Evolutionary conservation across 2,329 filamentous ascomycete species (phyloP).

Genomic region (Furcasterigmium sp.): DNA sequence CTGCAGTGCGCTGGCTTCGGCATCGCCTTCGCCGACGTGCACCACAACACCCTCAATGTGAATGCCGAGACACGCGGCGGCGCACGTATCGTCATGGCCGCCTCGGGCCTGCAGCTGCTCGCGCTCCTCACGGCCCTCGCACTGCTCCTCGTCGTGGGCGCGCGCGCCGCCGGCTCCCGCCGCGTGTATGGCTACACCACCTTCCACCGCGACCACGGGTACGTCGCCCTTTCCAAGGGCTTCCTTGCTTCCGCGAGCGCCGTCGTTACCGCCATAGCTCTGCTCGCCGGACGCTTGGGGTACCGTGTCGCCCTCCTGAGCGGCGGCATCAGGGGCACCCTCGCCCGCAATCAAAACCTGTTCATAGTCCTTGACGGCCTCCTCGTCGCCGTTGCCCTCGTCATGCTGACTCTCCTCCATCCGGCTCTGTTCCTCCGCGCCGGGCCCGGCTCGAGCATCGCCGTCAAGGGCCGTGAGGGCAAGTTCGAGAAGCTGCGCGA

Average conservation of each 20-base stretch:
- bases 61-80: conserved; percentile 12
- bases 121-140: conserved; percentile 16
- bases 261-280: conserved; percentile 15
- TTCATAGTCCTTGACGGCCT: conserved; percentile 23
- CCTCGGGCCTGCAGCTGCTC: conserved; percentile 18
- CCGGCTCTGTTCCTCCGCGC: conserved; percentile 16
- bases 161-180: conserved; percentile 15
- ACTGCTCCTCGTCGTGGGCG: conserved; percentile 16
- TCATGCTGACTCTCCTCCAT: conserved; percentile 20
- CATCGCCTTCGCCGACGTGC: conserved; percentile 17
- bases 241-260: conserved; percentile 20
- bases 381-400: conserved; percentile 20
- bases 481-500: conserved; percentile 9
- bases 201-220: conserved; percentile 18
- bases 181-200: conserved; percentile 21
- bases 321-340: conserved; percentile 16
- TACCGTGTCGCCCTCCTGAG: conserved; percentile 20
- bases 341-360: conserved; percentile 17
- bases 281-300: conserved; percentile 17
- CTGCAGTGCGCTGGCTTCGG: conserved; percentile 20
- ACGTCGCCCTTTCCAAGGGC: conserved; percentile 11
- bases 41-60: background rate
- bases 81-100: conserved; percentile 16
- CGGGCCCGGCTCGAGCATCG: background rate
- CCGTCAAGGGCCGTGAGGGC: conserved; percentile 2